Evolutionary conservation across 306 rosid species (phyloP).

Genomic region (Malus orientalis): DNA sequence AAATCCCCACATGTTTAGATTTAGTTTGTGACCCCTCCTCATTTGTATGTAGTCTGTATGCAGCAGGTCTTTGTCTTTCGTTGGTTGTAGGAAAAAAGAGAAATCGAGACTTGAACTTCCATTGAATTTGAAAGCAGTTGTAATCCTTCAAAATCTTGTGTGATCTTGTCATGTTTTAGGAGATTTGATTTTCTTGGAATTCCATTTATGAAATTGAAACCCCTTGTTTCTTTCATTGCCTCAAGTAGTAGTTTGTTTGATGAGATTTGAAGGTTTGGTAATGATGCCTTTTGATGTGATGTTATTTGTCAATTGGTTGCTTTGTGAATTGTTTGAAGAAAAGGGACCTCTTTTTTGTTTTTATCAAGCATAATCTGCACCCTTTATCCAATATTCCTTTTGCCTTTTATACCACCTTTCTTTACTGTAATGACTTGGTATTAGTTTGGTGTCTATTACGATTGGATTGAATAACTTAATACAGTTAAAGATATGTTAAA

Average conservation of each 20-base stretch:
- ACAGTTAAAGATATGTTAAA: too few relatives aligned
- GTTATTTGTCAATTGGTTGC: background rate
- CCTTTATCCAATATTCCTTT: background rate
- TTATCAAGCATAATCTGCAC: background rate
- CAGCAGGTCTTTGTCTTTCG: slow-evolving; percentile 6
- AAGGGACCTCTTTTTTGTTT: background rate
- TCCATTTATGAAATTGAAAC: slow-evolving; percentile 10
- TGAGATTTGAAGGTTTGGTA: too few relatives aligned
- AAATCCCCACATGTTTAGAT: background rate
- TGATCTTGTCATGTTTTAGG: background rate
- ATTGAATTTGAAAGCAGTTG: background rate
- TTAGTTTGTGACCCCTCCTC: background rate
- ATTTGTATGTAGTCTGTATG: slow-evolving; percentile 29
- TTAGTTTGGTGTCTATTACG: too few relatives aligned
- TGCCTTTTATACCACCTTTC: background rate
- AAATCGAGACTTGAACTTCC: background rate
- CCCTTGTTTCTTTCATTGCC: slow-evolving; percentile 3
- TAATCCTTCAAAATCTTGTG: background rate
- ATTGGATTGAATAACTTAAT: too few relatives aligned
- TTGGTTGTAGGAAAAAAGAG: background rate
- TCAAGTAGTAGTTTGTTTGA: background rate
- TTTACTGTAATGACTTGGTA: too few relatives aligned
- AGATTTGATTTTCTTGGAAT: background rate
- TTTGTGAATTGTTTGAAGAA: background rate
- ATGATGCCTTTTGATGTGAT: background rate